phyloP scores from a whole-genome alignment of 129 eudicot genomes.

The Scalesia atractyloides region DNA sequence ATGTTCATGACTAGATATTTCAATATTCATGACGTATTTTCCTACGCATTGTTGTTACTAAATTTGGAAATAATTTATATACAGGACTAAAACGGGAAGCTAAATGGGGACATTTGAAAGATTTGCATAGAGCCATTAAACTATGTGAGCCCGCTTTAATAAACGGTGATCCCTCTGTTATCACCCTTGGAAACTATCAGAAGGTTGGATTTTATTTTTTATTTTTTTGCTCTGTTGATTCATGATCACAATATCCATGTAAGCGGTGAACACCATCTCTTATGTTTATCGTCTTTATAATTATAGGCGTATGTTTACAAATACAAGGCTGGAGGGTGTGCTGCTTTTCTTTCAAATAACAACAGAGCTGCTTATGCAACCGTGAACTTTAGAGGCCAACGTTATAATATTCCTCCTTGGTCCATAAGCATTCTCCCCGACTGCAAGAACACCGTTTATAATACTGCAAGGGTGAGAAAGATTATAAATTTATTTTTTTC shows the following conservation, averaged over 20 bases:
- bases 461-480: constrained; percentile 76
- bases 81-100: constrained; percentile 55
- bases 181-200: constrained; percentile 68
- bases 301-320: constrained; percentile 72
- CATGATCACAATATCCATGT: background rate
- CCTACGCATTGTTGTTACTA: constrained; percentile 17
- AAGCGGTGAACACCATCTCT: constrained; percentile 13
- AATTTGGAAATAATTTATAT: constrained; percentile 18
- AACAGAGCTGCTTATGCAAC: constrained; percentile 53
- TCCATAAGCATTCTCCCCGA: constrained; percentile 91
- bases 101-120: constrained; percentile 73
- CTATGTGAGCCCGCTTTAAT: constrained; percentile 76
- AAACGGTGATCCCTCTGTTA: constrained; percentile 61
- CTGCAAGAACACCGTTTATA: constrained; percentile 79
- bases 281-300: constrained; percentile 1
- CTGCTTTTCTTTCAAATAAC: constrained; percentile 81
- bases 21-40: background rate
- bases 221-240: background rate
- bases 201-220: constrained; percentile 43
- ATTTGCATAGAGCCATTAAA: constrained; percentile 87
- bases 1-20: background rate
- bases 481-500: background rate
- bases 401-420: constrained; percentile 82
- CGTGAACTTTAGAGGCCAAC: constrained; percentile 50
- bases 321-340: constrained; percentile 73